Evolutionary conservation across 441 rosid genomes (phyloP).

Genomic region (Macaranga tanarius): DNA sequence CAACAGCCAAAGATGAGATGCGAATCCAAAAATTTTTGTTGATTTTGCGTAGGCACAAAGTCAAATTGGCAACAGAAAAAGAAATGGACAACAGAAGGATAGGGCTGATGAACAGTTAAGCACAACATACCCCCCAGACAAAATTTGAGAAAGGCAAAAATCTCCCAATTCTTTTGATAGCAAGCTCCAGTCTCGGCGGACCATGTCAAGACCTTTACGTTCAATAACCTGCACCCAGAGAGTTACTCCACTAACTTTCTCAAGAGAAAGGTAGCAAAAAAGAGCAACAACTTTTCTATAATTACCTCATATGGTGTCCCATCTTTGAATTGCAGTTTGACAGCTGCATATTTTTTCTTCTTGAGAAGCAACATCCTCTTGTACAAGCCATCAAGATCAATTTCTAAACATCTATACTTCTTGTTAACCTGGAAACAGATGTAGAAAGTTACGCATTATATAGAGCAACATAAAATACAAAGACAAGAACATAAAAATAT

Average conservation of each 20-base stretch:
- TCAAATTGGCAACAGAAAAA: slow-evolving; percentile 2
- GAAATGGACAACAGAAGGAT: not conserved
- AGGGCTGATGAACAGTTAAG: not conserved
- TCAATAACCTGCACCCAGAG: slow-evolving; percentile 72
- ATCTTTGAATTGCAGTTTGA: slow-evolving; percentile 78
- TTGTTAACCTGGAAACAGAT: slow-evolving; percentile 71
- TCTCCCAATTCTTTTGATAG: slow-evolving; percentile 93
- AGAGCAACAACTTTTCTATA: slow-evolving; percentile 13
- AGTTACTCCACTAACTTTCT: slow-evolving; percentile 29
- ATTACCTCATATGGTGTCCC: slow-evolving; percentile 72
- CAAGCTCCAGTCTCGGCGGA: slow-evolving; percentile 98
- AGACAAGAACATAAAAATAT: not conserved
- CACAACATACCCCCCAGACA: slow-evolving; percentile 77
- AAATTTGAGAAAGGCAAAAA: slow-evolving; percentile 74
- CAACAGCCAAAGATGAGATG: slow-evolving; percentile 17
- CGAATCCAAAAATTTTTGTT: slow-evolving; percentile 15
- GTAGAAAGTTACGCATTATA: slow-evolving; percentile 23
- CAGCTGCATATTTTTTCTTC: slow-evolving; percentile 99
- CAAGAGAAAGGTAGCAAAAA: slow-evolving; percentile 15
- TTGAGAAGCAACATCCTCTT: slow-evolving; percentile 95
- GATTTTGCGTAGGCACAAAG: slow-evolving; percentile 16
- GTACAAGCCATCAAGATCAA: slow-evolving; percentile 93
- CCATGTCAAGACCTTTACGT: slow-evolving; percentile 99
- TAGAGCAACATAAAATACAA: slow-evolving; percentile 14
- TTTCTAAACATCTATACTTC: slow-evolving; percentile 83